Evolutionary conservation across 345 rosid genomes (phyloP).

Genomic region (Isatis tinctoria): DNA sequence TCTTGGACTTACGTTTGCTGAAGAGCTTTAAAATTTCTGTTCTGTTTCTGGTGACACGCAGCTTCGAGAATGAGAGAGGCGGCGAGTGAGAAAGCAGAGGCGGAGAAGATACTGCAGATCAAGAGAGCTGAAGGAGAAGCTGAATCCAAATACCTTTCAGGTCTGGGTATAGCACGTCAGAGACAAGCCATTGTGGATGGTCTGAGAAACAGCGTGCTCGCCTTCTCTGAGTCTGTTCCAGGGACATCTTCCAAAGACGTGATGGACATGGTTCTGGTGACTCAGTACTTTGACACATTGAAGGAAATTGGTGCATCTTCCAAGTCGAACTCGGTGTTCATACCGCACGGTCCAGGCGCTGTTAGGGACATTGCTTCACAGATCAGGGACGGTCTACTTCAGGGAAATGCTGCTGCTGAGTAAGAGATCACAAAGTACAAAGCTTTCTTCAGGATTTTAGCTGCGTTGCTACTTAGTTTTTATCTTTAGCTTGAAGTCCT

Average conservation of each 20-base stretch:
- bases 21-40: neutral
- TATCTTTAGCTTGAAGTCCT: neutral
- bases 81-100: slow-evolving; percentile 61
- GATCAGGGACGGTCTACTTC: slow-evolving; percentile 76
- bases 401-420: slow-evolving; percentile 32
- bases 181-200: slow-evolving; percentile 72
- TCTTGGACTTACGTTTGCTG: neutral
- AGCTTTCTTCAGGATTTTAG: slow-evolving; percentile 16
- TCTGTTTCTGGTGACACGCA: slow-evolving; percentile 1
- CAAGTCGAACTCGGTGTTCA: slow-evolving; percentile 57
- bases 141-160: slow-evolving; percentile 57
- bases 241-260: slow-evolving; percentile 69
- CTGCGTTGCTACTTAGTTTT: slow-evolving; percentile 9
- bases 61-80: slow-evolving; percentile 66
- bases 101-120: slow-evolving; percentile 65
- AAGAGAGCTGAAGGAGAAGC: slow-evolving; percentile 73
- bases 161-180: slow-evolving; percentile 60
- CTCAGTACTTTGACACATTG: slow-evolving; percentile 76
- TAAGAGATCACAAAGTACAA: slow-evolving; percentile 4
- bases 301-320: slow-evolving; percentile 70
- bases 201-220: slow-evolving; percentile 61
- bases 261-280: slow-evolving; percentile 78
- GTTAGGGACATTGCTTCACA: slow-evolving; percentile 58
- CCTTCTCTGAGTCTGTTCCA: slow-evolving; percentile 62
- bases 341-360: slow-evolving; percentile 79